Evolutionary conservation across 192 early-diverging fungal genomes (phyloP), one percentile per base, ranked within the genome.

Genomic region (Coemansia sp.): DNA sequence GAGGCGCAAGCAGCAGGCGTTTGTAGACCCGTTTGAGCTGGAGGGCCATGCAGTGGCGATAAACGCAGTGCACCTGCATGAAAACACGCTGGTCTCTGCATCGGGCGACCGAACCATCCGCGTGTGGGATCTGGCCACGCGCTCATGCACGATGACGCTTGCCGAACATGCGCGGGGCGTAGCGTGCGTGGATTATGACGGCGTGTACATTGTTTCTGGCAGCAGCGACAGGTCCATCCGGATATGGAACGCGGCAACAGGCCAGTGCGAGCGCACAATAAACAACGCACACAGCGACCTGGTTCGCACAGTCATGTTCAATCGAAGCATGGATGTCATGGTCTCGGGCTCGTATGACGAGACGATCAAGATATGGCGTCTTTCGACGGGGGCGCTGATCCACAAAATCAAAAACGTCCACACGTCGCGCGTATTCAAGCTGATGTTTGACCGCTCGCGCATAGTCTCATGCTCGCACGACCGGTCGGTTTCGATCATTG

Each of bases 271-370:
- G 56, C 71, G 65, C 32, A 87, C 85, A 12, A 78, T 88, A 1
- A 28, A 57, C 62, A 75, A 72, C 50, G 67, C 72, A 4, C 73
- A 77, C 34, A 38, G 52, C 20, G 79, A 73, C 18, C 66, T 76
- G 29, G 69, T 82, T 12, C 79, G 79, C 61, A 76, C 79, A 0
- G 42, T 82, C 14, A 72, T 72, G 67, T 64, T 82, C 25, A 55
- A 69, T 61, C 63, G 69, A 25, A 36, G 38, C 11, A 71, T 72
- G 51, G 71, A 85, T 29, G 69, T 85, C 17, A 81, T 96, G 16
- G 90, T 97, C 17, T 91, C 91, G n/a, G 95, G 92, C 3, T 88
- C 89, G 22, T 97, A 97, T 72, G 91, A 96, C 69, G 87, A 92
- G 66, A 87, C 89, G 3, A 73, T 97, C 61, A 96, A 93, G 73